Evolutionary conservation across 495 filamentous ascomycete genomes (phyloP).

Genomic region (Daldinia bambusicola): DNA sequence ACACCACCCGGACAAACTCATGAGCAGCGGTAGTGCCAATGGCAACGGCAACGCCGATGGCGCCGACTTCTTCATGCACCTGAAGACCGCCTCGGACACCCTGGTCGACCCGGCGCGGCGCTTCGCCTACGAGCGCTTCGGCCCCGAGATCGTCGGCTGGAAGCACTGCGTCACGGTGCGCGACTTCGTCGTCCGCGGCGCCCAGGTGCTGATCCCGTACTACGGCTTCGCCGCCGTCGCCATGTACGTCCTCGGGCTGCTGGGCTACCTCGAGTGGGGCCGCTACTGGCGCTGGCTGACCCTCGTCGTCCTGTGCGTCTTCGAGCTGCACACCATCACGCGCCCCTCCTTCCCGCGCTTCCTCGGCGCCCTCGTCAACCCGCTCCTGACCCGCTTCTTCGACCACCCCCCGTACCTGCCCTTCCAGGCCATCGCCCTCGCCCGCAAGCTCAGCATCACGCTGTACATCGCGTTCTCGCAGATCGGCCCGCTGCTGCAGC

Average conservation of each 20-base stretch:
- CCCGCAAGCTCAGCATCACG: slow-evolving; percentile 79
- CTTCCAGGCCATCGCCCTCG: slow-evolving; percentile 84
- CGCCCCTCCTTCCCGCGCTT: slow-evolving; percentile 68
- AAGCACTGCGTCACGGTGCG: slow-evolving; percentile 73
- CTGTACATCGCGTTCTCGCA: slow-evolving; percentile 92
- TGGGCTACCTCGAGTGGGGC: slow-evolving; percentile 86
- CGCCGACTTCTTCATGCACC: slow-evolving; percentile 78
- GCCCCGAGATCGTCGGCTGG: slow-evolving; percentile 76
- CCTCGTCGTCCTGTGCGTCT: slow-evolving; percentile 71
- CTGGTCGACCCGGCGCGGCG: slow-evolving; percentile 80
- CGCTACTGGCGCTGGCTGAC: slow-evolving; percentile 91
- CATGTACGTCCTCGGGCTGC: slow-evolving; percentile 73
- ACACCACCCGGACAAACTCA: slow-evolving; percentile 89
- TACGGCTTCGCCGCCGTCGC: slow-evolving; percentile 71
- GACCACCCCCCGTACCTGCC: slow-evolving; percentile 78
- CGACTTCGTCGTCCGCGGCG: slow-evolving; percentile 76
- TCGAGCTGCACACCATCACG: slow-evolving; percentile 79
- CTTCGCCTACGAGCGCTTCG: slow-evolving; percentile 95
- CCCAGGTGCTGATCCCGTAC: slow-evolving; percentile 67
- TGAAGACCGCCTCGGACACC: slow-evolving; percentile 86
- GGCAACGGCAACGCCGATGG: slow-evolving; percentile 50
- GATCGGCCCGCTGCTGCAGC: slow-evolving; percentile 70
- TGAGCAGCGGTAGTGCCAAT: slow-evolving; percentile 28
- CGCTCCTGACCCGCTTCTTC: slow-evolving; percentile 62
- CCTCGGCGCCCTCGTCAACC: slow-evolving; percentile 69